Evolutionary conservation across 805 yeast species (phyloP), one percentile per base, ranked within the genome.

Genomic region (Candida xyloterini): DNA sequence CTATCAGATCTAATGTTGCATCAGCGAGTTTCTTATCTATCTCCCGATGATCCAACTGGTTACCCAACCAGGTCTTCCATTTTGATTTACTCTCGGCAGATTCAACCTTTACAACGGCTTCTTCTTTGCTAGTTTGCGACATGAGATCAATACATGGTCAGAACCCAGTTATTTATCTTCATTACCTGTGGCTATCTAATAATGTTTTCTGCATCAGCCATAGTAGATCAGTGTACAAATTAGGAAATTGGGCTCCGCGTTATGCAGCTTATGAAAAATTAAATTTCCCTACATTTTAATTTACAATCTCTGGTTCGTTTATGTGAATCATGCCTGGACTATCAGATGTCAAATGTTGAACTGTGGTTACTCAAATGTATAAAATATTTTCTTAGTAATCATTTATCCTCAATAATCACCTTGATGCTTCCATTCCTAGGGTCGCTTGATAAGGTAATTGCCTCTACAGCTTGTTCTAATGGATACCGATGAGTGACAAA

Each of bases 401-500:
- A 30, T 18, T 38, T 38, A 44, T 71, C 75, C 29, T 62, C 60
- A 33, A 73, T 63, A 61, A 73, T 57, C 8, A 73, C 75, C 54
- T 73, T 73, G 55, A 73, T 68, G 24, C 71, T 65, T 13, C 74
- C 73, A 11, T 68, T 60, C 25, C 53, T 49, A 23, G 73, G 72
- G 48, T 73, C 71, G 15, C 63, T 28, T 13, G 57, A 45, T 46
- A 63, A 54, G 34, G 56, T 58, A 54, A 73, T 66, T 14, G 79
- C 80, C 42, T 68, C 57, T 15, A 56, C 66, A 10, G 77, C 74
- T 10, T 72, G 63, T 44, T 71, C 75, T 31, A 76, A 57, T 20
- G 56, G 52, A 61, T 70, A 73, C 36, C 62, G 59, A 57, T 75
- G 78, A 4, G 79, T 73, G 27, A 76, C 73, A 35, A 75, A 59